Conservation (phyloP, 2,329 filamentous ascomycete genomes). For the Aspergillus fumigatus region DNA sequence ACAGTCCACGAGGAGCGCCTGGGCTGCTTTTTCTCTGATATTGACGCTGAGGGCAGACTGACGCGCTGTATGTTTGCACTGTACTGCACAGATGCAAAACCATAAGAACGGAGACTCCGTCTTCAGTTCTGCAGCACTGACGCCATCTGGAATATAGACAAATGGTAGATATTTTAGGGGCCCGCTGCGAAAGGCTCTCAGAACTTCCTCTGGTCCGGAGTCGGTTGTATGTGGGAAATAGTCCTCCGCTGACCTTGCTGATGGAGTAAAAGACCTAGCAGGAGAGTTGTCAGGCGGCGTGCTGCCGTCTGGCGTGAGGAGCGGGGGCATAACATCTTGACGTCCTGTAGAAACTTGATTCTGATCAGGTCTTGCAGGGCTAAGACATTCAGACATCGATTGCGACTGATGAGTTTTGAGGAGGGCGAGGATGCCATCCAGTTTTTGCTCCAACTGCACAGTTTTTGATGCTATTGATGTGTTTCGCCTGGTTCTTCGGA, state of each 20-base stretch:
- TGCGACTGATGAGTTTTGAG: constrained; percentile 10
- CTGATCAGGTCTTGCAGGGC: background rate
- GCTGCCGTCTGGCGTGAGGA: background rate
- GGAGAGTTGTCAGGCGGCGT: background rate
- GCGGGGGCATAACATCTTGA: background rate
- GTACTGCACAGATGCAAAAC: constrained; percentile 4
- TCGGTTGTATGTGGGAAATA: background rate
- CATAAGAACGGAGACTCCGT: constrained; percentile 8
- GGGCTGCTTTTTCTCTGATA: constrained; percentile 2
- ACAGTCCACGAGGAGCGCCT: constrained; percentile 5
- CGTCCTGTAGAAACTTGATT: background rate
- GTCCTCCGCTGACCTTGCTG: too few species aligned
- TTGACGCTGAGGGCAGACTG: background rate
- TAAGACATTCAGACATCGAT: background rate
- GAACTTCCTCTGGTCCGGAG: background rate
- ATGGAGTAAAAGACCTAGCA: background rate
- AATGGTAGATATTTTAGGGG: constrained; percentile 6
- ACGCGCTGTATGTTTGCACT: constrained; percentile 1
- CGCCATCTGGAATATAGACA: constrained; percentile 3
- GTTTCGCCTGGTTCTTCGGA: constrained; percentile 16
- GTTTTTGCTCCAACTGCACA: constrained; percentile 13
- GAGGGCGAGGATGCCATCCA: constrained; percentile 14
- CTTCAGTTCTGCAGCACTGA: background rate
- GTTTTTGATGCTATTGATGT: constrained; percentile 3
- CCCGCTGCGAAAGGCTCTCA: constrained; percentile 1